phyloP scores from a whole-genome alignment of 2,329 filamentous ascomycete species.

The Calonectria ilicicola region DNA sequence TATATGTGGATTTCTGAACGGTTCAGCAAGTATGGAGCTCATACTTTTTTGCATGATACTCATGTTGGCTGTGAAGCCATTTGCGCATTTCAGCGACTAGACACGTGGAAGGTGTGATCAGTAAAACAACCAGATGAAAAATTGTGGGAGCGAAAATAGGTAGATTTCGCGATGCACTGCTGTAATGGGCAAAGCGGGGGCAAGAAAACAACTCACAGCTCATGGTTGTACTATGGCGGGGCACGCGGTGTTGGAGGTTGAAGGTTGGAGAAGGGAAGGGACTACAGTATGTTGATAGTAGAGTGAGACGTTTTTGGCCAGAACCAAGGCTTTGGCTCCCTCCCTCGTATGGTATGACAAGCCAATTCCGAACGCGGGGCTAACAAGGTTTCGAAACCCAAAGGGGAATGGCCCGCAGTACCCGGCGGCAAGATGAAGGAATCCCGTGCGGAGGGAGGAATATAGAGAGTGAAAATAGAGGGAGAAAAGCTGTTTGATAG shows the following conservation, averaged over 20 bases:
- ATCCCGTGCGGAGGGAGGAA: no score
- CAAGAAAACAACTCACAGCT: slow-evolving; percentile 46
- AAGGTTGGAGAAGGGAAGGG: neutral
- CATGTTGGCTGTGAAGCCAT: slow-evolving; percentile 95
- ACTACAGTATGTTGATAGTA: no score
- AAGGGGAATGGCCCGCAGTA: no score
- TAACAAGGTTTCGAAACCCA: no score
- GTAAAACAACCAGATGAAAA: slow-evolving; percentile 23
- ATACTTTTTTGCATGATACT: slow-evolving; percentile 99
- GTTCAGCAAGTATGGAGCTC: slow-evolving; percentile 40
- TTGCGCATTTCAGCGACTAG: slow-evolving; percentile 90
- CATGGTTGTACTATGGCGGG: slow-evolving; percentile 35
- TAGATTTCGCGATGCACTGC: neutral
- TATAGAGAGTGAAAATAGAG: no score
- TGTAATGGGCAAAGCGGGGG: slow-evolving; percentile 25
- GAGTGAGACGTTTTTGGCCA: no score
- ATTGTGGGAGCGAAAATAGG: neutral
- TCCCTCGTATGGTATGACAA: no score
- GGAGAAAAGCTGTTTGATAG: no score
- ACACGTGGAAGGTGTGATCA: slow-evolving; percentile 33
- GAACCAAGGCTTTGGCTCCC: no score
- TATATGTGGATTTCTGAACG: slow-evolving; percentile 23
- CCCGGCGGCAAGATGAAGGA: no score
- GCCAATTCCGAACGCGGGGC: no score
- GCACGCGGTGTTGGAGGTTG: neutral